Base-by-base conservation (phyloP, 495 filamentous ascomycete genomes). In the Neurospora sublineolata region DNA sequence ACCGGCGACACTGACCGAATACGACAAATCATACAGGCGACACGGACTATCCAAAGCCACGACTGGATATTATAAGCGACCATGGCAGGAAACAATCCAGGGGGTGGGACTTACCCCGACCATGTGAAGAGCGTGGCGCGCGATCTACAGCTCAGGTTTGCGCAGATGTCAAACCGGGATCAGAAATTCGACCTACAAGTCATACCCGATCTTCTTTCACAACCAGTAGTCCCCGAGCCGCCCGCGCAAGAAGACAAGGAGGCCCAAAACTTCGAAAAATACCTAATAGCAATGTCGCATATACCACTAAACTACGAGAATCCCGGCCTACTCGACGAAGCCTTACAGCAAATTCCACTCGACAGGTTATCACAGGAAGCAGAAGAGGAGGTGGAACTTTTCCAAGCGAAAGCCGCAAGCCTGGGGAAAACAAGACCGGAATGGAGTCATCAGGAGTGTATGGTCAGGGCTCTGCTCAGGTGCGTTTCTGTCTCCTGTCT, bases 361-460 rank as follows among this genome's bases (percentile, higher is more conserved):
- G 93, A 97, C 75, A 88, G 90, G 73, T 90, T 99, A 76, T 97
- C 98, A 80, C 86, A 90, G 67, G 94, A 97, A 77, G 95, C 95
- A 42, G 93, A 98, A 77, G 94, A 98, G 76, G 94, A 98, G 78
- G 88, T 86, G 70, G 91, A 97, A 75, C 89, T 97, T 44, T 82
- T 97, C 71, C 87, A 91, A 75, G 95, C 93, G 1, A 87, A 94
- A 78, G 94, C 95, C 11, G 91, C 90, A 75, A 94, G 92, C 75
- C 86, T 97, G 77, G 92, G 91, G 3, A 87, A 90, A 68, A 88
- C 88, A 71, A 92, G 90, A 76, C 88, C 94, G 18, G 92, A 95
- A 86, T 99, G 96, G 96, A 94, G 93, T 16, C 97, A 97, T 77
- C 96, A 98, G 81, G 95, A 99, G 83, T 99, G 94, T 83, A 92